Evolutionary conservation across 805 yeast genomes (phyloP).

Genomic region (Nakazawaea populi): DNA sequence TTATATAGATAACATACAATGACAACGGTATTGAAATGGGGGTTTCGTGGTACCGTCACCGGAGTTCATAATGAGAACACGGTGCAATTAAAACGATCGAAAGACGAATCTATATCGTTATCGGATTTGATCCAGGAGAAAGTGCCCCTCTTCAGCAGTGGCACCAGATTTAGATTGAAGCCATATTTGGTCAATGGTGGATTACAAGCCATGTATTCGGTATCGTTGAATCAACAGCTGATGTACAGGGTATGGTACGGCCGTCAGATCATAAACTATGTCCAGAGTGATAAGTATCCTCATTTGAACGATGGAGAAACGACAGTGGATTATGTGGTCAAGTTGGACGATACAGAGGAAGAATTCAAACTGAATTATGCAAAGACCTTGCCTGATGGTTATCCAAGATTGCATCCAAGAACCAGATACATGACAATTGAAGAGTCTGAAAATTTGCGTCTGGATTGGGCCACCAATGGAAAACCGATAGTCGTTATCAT

Average conservation of each 20-base stretch:
- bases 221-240: conserved; percentile 35
- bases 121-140: conserved; percentile 27
- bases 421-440: conserved; percentile 52
- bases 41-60: conserved; percentile 22
- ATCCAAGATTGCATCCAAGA: conserved; percentile 62
- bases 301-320: conserved; percentile 31
- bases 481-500: conserved; percentile 56
- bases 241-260: conserved; percentile 39
- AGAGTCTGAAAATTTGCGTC: conserved; percentile 30
- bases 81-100: conserved; percentile 18
- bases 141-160: conserved; percentile 35
- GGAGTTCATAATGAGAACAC: conserved; percentile 18
- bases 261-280: conserved; percentile 34
- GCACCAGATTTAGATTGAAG: conserved; percentile 33
- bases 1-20: background rate
- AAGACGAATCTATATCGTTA: conserved; percentile 18
- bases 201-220: conserved; percentile 43
- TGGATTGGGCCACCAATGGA: conserved; percentile 27
- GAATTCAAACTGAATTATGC: conserved; percentile 24
- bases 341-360: conserved; percentile 13
- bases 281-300: conserved; percentile 22
- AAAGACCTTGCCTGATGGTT: conserved; percentile 42
- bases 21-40: conserved; percentile 1
- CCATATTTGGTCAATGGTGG: conserved; percentile 45
- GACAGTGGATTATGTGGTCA: conserved; percentile 43